Conservation (phyloP, 371 early-diverging fungal species). For the Apophysomyces elegans region DNA sequence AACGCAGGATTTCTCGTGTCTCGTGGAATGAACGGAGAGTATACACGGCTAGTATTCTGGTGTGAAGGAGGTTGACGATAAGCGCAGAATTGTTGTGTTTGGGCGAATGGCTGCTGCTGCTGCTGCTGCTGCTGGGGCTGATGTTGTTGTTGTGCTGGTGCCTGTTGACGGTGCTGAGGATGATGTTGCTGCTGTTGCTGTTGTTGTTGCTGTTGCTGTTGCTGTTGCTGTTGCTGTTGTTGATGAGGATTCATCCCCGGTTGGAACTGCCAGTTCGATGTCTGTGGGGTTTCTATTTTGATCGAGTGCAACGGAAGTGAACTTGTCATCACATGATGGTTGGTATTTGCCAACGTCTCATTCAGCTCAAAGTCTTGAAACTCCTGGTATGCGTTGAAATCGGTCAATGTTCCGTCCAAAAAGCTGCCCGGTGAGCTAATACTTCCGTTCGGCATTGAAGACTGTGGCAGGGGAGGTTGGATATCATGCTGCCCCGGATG, state of each 20-base stretch:
- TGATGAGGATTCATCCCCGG: conserved; percentile 11
- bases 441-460: conserved; percentile 9
- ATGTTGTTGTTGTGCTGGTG: conserved; percentile 14
- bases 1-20: conserved; percentile 11
- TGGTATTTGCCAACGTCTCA: conserved; percentile 10
- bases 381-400: conserved; percentile 8
- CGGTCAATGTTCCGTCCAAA: conserved; percentile 7
- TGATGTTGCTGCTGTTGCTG: conserved; percentile 16
- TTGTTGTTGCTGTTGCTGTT: conserved; percentile 16
- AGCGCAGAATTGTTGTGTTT: conserved; percentile 6
- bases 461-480: conserved; percentile 11
- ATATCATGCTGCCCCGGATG: conserved; percentile 9
- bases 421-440: conserved; percentile 1
- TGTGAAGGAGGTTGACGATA: conserved; percentile 5
- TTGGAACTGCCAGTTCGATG: conserved; percentile 14
- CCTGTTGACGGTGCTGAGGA: conserved; percentile 27
- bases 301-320: conserved; percentile 6
- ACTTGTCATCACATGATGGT: conserved; percentile 9
- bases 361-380: conserved; percentile 6
- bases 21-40: conserved; percentile 4
- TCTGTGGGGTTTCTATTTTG: conserved; percentile 5
- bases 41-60: background rate
- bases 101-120: conserved; percentile 14
- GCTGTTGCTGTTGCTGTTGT: conserved; percentile 16
- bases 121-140: conserved; percentile 19